A percentile compares a stretch with the other conserved stretches of the same genome.
Conservation (phyloP, 371 early-diverging fungal genomes). For the Apophysomyces ossiformis region DNA sequence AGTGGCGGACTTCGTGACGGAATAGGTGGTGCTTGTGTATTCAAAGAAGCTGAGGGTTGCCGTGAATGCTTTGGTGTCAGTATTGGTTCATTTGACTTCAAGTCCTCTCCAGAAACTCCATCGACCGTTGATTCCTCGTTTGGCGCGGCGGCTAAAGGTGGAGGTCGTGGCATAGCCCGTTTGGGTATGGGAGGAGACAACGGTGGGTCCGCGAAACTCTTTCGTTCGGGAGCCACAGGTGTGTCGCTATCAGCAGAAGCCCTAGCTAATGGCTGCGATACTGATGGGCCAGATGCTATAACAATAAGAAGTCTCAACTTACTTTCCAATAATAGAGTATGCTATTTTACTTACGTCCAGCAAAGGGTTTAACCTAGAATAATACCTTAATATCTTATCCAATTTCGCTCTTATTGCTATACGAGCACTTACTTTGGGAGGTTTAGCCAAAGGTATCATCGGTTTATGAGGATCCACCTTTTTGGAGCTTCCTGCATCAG, state of each 20-base stretch:
- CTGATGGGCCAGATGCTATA: background rate
- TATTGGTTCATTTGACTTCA: background rate
- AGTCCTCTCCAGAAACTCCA: slow-evolving; percentile 13
- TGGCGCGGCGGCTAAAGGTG: slow-evolving; percentile 15
- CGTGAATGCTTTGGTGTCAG: slow-evolving; percentile 32
- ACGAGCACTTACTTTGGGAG: slow-evolving; percentile 30
- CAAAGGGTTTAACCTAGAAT: slow-evolving; percentile 7
- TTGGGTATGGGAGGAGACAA: slow-evolving; percentile 33
- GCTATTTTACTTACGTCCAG: background rate
- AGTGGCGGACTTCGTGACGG: background rate
- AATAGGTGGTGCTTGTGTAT: slow-evolving; percentile 21
- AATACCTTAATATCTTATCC: background rate
- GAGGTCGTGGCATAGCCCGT: slow-evolving; percentile 44
- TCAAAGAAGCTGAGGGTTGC: slow-evolving; percentile 35
- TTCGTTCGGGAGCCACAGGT: slow-evolving; percentile 11
- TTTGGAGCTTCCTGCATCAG: slow-evolving; percentile 8
- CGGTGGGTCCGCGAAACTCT: slow-evolving; percentile 12
- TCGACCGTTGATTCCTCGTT: slow-evolving; percentile 17
- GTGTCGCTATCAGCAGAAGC: slow-evolving; percentile 11
- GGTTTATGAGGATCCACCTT: slow-evolving; percentile 13
- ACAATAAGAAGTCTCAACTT: background rate
- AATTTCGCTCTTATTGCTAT: background rate
- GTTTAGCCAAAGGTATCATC: slow-evolving; percentile 35
- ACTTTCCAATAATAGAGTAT: too few relatives aligned
- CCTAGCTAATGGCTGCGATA: background rate